These are phyloP conservation scores for Theobroma grandiflorum DNA, from an alignment of 441 rosid species.

Conservation along the genomic window DNA sequence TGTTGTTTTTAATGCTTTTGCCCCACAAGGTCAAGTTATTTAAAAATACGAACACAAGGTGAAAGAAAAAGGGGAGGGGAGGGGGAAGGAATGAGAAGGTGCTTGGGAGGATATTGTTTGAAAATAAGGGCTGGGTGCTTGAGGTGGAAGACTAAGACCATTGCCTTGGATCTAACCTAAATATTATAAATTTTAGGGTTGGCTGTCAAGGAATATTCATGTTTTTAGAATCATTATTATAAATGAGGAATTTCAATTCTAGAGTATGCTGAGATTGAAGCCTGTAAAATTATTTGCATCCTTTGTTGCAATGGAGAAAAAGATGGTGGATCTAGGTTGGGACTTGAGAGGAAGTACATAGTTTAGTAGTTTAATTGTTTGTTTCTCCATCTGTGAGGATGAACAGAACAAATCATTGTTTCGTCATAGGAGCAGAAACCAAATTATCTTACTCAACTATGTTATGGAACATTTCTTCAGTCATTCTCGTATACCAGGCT, in stretches of 20 bases:
- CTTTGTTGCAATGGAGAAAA: background rate
- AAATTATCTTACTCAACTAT: background rate
- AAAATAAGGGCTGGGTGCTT: constrained; percentile 15
- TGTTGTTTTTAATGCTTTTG: background rate
- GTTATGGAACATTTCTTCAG: background rate
- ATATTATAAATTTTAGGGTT: background rate
- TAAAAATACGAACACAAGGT: background rate
- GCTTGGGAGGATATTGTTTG: background rate
- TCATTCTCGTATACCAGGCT: background rate
- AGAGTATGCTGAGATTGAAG: background rate
- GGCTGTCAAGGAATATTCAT: background rate
- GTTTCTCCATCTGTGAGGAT: background rate
- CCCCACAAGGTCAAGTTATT: constrained; percentile 1
- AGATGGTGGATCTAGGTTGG: background rate
- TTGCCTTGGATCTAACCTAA: background rate
- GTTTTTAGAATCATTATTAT: background rate
- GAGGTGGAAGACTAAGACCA: constrained; percentile 4
- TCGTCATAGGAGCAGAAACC: background rate
- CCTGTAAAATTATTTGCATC: background rate
- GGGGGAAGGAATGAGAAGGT: background rate
- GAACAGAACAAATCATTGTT: background rate
- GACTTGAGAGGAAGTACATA: background rate
- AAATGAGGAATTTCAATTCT: background rate
- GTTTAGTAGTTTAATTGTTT: background rate
- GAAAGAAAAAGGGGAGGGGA: background rate